Evolutionary conservation across 257 asterid species (phyloP).

Genomic region (Solanum medicagineum): DNA sequence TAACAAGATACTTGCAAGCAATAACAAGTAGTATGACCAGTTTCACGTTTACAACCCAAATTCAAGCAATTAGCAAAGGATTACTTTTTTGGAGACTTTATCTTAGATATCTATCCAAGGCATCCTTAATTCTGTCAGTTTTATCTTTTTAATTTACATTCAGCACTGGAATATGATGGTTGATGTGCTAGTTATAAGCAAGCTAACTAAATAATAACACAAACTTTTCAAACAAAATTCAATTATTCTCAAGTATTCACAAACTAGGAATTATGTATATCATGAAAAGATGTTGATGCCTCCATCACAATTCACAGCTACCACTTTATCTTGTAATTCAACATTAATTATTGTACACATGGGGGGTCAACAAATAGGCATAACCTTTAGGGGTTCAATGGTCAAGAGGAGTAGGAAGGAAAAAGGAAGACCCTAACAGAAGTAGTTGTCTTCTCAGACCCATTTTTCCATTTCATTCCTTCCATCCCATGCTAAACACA

Average conservation of each 20-base stretch:
- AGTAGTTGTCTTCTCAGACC: background rate
- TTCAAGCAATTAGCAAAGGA: background rate
- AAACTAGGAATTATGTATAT: background rate
- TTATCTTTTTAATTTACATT: background rate
- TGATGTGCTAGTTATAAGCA: background rate
- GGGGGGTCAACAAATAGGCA: background rate
- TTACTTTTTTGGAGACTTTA: background rate
- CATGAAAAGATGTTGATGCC: background rate
- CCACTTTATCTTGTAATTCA: background rate
- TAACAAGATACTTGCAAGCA: background rate
- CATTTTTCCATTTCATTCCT: background rate
- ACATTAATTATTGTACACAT: background rate
- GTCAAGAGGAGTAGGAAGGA: background rate
- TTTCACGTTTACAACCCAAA: background rate
- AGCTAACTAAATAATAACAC: background rate
- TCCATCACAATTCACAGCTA: background rate
- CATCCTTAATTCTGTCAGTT: background rate
- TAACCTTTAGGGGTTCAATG: background rate
- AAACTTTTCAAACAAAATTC: background rate
- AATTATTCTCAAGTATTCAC: background rate
- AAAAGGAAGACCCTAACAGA: background rate
- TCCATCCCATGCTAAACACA: background rate
- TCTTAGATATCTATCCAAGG: background rate
- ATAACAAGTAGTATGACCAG: background rate
- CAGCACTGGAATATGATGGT: background rate